Percentiles rank a stretch among this genome's conserved stretches.
phyloP scores from a whole-genome alignment of 2,329 filamentous ascomycete genomes.

The Waltergamsia citrina region DNA sequence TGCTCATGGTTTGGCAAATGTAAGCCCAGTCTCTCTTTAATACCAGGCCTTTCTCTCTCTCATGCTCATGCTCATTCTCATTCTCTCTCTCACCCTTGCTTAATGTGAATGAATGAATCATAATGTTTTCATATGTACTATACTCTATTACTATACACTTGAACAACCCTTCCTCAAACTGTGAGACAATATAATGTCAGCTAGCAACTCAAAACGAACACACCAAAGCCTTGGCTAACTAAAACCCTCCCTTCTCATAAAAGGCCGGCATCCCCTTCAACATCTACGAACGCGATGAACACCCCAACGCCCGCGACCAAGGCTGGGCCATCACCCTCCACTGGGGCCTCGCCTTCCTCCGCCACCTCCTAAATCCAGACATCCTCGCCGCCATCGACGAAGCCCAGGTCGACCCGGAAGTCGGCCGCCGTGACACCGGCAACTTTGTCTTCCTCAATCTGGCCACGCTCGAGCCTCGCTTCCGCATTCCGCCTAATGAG shows the following conservation, averaged over 20 bases:
- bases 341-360: slow-evolving; percentile 30
- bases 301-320: slow-evolving; percentile 12
- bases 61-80: too few species aligned
- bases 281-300: slow-evolving; percentile 15
- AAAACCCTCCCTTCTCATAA: too few species aligned
- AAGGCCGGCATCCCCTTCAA: slow-evolving; percentile 19
- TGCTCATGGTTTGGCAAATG: slow-evolving; percentile 25
- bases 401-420: slow-evolving; percentile 14
- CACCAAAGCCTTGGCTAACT: not conserved
- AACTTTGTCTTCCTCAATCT: slow-evolving; percentile 23
- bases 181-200: not conserved
- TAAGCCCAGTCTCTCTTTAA: slow-evolving; percentile 6
- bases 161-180: too few species aligned
- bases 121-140: too few species aligned
- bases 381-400: slow-evolving; percentile 5
- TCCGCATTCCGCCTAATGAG: slow-evolving; percentile 20
- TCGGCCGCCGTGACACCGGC: slow-evolving; percentile 21
- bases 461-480: slow-evolving; percentile 16
- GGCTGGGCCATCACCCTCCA: slow-evolving; percentile 50
- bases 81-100: too few species aligned
- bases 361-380: slow-evolving; percentile 1
- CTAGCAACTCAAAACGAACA: not conserved
- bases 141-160: too few species aligned
- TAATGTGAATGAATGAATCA: too few species aligned
- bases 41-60: too few species aligned